A percentile compares a stretch with the other conserved stretches of the same genome.
Conservation (phyloP, 176 grass and related monocot species). For the Carex cristatella region DNA sequence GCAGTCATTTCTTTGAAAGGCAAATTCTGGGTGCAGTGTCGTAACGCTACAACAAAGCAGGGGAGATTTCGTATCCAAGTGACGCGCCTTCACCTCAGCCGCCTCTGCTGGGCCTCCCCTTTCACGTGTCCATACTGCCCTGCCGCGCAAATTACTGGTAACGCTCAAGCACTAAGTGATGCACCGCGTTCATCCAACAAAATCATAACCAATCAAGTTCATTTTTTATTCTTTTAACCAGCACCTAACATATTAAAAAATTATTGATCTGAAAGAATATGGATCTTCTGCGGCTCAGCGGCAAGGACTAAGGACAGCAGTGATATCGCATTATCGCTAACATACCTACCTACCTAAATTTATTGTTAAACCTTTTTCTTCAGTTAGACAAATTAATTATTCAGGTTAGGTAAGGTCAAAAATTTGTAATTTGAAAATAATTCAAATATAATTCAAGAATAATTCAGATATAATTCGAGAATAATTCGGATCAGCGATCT, state of each 20-base stretch:
- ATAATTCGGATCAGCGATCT: too few relatives aligned
- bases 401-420: too few relatives aligned
- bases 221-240: constrained; percentile 1
- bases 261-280: neutral
- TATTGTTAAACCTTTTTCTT: too few relatives aligned
- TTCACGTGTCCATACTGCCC: neutral
- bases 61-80: neutral
- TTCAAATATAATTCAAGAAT: too few relatives aligned
- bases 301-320: neutral
- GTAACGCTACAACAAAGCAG: neutral
- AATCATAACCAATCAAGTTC: neutral
- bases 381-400: too few relatives aligned
- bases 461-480: too few relatives aligned
- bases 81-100: constrained; percentile 10
- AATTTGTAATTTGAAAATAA: too few relatives aligned
- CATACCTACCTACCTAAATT: neutral
- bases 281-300: neutral
- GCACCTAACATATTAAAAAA: constrained; percentile 9
- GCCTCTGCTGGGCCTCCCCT: neutral
- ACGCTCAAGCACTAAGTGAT: neutral
- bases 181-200: neutral
- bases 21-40: neutral
- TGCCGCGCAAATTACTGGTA: neutral
- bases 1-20: neutral
- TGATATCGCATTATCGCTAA: neutral